Base-by-base conservation (phyloP, 352 stramenopile species). In the Hyaloperonospora arabidopsidis region DNA sequence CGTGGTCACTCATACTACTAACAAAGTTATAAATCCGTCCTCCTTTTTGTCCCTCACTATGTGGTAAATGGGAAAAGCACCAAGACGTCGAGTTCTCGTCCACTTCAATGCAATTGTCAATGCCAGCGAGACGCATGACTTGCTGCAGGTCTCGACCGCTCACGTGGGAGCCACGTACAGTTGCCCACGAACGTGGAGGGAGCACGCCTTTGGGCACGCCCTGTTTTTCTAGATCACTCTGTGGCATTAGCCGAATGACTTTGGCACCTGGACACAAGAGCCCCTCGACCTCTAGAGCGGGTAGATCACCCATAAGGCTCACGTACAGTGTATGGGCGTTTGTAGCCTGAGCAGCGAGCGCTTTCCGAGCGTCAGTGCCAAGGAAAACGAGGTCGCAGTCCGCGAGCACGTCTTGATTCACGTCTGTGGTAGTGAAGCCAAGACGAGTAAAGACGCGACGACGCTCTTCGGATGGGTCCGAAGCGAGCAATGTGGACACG, bases 331-430 rank as follows among this genome's bases (percentile, higher is more conserved):
- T 82, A 48, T 82, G 71, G 15, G 46, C 52, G 28, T 61, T 67
- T 11, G 52, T 56, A n/a, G 66, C 47, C 10, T 57, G 59, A 4
- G 59, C 52, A 25, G 61, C 60, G 29, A 88, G 60, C 45, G 72
- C 75, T 28, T 82, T 59, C 13, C 70, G 73, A 0, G 63, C 68
- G 43, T 71, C 81, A 12, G 75, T 86, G 45, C 73, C 75, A 23
- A 88, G 57, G 52, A 88, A 86, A 22, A 88, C 78, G 21, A 88
- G 55, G 61, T 88, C 75, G 49, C 78, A 88, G 57, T 84, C 74
- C 4, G 66, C 65, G n/a, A 88, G 51, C 18, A 88, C 72, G 45
- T 79, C 57, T 47, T 80, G 63, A 50, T 84, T 83, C 15, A 67
- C 46, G 3, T 68, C 73, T 1, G 69, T 82, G 13, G 78, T 88